These are phyloP conservation scores for Conidiobolus incongruus DNA, from an alignment of 371 early-diverging fungal genomes.

Conservation along the genomic window DNA sequence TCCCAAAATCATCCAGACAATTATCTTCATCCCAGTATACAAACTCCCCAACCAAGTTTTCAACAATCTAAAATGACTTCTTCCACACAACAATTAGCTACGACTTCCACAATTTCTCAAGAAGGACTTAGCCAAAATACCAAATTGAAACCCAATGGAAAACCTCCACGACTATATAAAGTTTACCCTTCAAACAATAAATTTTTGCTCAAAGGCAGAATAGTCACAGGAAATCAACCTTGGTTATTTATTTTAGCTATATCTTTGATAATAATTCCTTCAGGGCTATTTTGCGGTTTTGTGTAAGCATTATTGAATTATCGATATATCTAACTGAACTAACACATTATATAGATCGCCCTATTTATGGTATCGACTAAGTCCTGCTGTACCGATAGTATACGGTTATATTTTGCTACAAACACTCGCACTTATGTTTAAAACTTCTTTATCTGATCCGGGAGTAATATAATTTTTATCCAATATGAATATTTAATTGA, in stretches of 20 bases:
- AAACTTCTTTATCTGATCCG: conserved; percentile 76
- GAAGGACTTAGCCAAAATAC: no score
- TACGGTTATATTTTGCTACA: conserved; percentile 49
- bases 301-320: conserved; percentile 19
- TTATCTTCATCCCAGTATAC: no score
- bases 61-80: no score
- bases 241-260: conserved; percentile 35
- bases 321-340: conserved; percentile 4
- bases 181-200: conserved; percentile 9
- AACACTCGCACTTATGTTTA: conserved; percentile 45
- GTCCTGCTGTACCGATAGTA: conserved; percentile 35
- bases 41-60: no score
- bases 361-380: conserved; percentile 30
- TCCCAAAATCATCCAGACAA: no score
- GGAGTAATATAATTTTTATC: conserved; percentile 24
- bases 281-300: conserved; percentile 34
- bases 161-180: conserved; percentile 1
- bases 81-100: no score
- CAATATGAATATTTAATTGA: not conserved
- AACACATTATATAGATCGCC: conserved; percentile 21
- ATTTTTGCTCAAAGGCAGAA: conserved; percentile 34
- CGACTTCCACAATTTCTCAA: no score
- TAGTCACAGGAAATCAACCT: conserved; percentile 36
- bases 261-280: conserved; percentile 28
- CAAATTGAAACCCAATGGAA: no score